Evolutionary conservation across 2,329 filamentous ascomycete species (phyloP).

Genomic region (Sporothrix schenckii): DNA sequence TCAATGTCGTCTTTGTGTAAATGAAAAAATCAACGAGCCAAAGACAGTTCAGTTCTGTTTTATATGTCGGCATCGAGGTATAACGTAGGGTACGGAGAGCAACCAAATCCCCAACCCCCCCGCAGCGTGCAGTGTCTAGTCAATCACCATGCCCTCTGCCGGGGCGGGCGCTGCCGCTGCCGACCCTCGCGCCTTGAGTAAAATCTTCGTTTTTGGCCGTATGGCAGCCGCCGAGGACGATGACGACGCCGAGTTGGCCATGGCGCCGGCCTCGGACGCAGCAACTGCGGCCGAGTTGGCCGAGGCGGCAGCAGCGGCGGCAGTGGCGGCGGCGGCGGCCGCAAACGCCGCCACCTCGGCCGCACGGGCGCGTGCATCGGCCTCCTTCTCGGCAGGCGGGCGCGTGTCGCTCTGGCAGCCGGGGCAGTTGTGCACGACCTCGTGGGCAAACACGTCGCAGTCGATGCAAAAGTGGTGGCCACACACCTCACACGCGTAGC

Average conservation of each 20-base stretch:
- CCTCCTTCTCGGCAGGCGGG: slow-evolving; percentile 22
- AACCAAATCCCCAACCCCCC: not conserved
- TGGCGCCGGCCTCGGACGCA: not conserved
- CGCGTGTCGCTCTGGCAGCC: slow-evolving; percentile 70
- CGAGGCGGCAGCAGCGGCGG: not conserved
- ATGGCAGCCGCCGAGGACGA: not conserved
- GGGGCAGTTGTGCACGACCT: slow-evolving; percentile 93
- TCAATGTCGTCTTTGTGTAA: too few species aligned
- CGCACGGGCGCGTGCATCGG: slow-evolving; percentile 5
- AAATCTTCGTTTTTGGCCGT: slow-evolving; percentile 29
- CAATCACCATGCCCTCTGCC: slow-evolving; percentile 30
- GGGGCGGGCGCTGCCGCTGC: slow-evolving; percentile 13
- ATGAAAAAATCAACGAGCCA: too few species aligned
- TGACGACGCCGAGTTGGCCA: not conserved
- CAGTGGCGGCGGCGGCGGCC: not conserved
- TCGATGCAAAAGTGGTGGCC: slow-evolving; percentile 94
- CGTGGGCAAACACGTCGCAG: slow-evolving; percentile 93
- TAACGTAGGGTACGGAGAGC: not conserved
- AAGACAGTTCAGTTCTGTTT: too few species aligned
- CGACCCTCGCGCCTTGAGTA: slow-evolving; percentile 9
- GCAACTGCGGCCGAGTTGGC: not conserved
- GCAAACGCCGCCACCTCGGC: slow-evolving; percentile 7
- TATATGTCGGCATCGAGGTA: too few species aligned
- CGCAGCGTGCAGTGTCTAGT: not conserved
- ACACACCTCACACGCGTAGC: slow-evolving; percentile 90